Percentiles rank a stretch among this genome's conserved stretches.
Evolutionary conservation across 1,284 basidiomycete genomes (phyloP).

Genomic region (Trichosporon coremiiforme): DNA sequence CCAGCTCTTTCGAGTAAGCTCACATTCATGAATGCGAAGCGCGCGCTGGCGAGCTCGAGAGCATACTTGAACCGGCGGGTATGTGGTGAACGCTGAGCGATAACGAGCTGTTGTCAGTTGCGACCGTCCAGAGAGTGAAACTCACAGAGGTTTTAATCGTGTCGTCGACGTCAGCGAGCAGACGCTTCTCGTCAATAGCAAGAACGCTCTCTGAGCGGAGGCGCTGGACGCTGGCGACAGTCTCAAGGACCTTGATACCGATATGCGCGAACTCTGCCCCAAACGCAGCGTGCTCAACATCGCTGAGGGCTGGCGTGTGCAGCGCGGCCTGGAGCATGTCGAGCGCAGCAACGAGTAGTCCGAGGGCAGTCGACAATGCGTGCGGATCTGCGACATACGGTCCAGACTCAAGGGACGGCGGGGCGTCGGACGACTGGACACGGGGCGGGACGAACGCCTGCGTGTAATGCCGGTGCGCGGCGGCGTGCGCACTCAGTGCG

Average conservation of each 20-base stretch:
- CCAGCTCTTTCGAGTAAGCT: background rate
- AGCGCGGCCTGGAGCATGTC: conserved; percentile 42
- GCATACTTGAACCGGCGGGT: conserved; percentile 33
- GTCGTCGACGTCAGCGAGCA: conserved; percentile 37
- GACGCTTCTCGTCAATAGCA: conserved; percentile 26
- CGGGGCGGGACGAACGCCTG: conserved; percentile 45
- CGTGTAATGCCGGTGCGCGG: conserved; percentile 39
- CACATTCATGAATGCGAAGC: conserved; percentile 38
- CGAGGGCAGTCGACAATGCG: conserved; percentile 38
- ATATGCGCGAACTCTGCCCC: conserved; percentile 42
- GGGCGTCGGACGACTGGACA: conserved; percentile 7
- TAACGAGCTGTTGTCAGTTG: conserved; percentile 31
- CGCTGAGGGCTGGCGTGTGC: conserved; percentile 31
- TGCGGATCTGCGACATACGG: conserved; percentile 32
- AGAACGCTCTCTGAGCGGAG: conserved; percentile 9
- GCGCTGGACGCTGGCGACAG: conserved; percentile 15
- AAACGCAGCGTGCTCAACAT: conserved; percentile 44
- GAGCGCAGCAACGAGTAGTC: conserved; percentile 40
- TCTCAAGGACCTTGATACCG: conserved; percentile 39
- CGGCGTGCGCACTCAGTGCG: conserved; percentile 41
- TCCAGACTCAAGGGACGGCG: conserved; percentile 24
- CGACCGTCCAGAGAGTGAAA: background rate
- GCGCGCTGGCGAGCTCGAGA: conserved; percentile 37
- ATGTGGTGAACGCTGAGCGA: conserved; percentile 32
- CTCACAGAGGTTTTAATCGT: conserved; percentile 34